phyloP scores from a whole-genome alignment of 225 moss, liverwort and hornwort species.

The Polytrichum commune region DNA sequence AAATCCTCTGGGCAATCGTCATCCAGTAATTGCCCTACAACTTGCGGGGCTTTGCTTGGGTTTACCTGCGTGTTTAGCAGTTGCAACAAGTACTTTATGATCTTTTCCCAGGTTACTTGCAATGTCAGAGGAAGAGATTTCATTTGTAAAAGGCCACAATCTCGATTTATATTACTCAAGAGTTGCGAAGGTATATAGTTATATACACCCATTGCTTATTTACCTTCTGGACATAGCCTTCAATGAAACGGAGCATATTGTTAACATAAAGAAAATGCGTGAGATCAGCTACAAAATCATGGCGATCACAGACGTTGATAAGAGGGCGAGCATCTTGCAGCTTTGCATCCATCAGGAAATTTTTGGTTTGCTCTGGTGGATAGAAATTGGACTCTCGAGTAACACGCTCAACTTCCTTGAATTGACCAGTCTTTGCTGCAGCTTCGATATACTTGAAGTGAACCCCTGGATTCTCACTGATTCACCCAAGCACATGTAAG shows the following conservation, averaged over 20 bases:
- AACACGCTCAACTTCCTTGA: conserved; percentile 99
- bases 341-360: conserved; percentile 98
- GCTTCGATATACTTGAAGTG: conserved; percentile 99
- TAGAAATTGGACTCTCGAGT: conserved; percentile 98
- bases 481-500: too few species aligned
- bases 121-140: too few species aligned
- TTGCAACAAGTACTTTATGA: too few species aligned
- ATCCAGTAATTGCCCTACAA: conserved; percentile 97
- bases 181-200: too few species aligned
- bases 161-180: too few species aligned
- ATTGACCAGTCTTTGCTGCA: conserved; percentile 98
- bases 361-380: conserved; percentile 95
- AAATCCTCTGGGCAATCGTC: conserved; percentile 99
- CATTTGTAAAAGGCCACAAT: too few species aligned
- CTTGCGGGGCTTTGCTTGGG: conserved; percentile 86
- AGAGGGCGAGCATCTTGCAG: conserved; percentile 96
- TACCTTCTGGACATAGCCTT: conserved; percentile 99
- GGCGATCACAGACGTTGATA: conserved; percentile 97
- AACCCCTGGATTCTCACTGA: conserved; percentile 98
- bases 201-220: background rate
- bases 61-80: conserved; percentile 60
- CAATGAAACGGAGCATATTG: conserved; percentile 98
- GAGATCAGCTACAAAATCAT: conserved; percentile 96
- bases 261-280: conserved; percentile 94
- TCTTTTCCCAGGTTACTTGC: too few species aligned